These are phyloP conservation scores for Pascua sp. DNA, from an alignment of 1,284 basidiomycete species.

Conservation along the genomic window DNA sequence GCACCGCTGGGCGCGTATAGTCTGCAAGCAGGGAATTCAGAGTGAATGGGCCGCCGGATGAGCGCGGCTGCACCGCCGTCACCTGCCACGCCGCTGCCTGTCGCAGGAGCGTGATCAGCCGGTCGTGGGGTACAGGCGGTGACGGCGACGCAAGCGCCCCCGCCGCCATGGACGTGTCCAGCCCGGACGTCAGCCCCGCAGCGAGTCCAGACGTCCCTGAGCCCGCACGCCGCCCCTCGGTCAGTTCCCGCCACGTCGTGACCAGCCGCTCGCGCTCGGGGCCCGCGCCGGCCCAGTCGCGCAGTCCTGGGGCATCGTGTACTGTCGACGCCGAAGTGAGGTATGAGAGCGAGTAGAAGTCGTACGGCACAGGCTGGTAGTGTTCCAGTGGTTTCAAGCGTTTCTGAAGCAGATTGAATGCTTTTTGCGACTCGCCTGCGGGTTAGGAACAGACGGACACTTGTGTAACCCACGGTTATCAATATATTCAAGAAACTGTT, in stretches of 20 bases:
- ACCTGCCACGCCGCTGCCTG: constrained; percentile 54
- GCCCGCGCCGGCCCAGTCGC: constrained; percentile 52
- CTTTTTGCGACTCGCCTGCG: constrained; percentile 48
- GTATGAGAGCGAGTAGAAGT: constrained; percentile 54
- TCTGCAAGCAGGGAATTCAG: constrained; percentile 39
- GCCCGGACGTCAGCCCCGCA: not conserved
- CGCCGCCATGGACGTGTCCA: too few species aligned
- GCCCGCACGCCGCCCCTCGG: constrained; percentile 16
- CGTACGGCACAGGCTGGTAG: constrained; percentile 53
- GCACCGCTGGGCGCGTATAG: constrained; percentile 37
- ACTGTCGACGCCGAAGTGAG: constrained; percentile 51
- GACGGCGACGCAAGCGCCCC: constrained; percentile 5
- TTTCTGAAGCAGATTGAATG: constrained; percentile 54
- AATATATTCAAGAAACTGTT: constrained; percentile 52
- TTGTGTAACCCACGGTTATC: constrained; percentile 48
- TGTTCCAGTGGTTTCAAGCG: constrained; percentile 54
- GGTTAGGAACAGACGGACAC: not conserved
- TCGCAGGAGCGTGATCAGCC: constrained; percentile 49
- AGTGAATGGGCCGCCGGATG: constrained; percentile 13
- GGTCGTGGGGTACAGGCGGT: constrained; percentile 46
- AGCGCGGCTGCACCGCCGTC: constrained; percentile 16
- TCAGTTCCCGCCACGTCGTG: constrained; percentile 48
- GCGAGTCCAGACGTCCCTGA: constrained; percentile 5
- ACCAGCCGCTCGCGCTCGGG: constrained; percentile 45
- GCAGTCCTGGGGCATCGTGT: constrained; percentile 52